phyloP scores from a whole-genome alignment of 352 stramenopile genomes.

The Globisporangium spinosum region DNA sequence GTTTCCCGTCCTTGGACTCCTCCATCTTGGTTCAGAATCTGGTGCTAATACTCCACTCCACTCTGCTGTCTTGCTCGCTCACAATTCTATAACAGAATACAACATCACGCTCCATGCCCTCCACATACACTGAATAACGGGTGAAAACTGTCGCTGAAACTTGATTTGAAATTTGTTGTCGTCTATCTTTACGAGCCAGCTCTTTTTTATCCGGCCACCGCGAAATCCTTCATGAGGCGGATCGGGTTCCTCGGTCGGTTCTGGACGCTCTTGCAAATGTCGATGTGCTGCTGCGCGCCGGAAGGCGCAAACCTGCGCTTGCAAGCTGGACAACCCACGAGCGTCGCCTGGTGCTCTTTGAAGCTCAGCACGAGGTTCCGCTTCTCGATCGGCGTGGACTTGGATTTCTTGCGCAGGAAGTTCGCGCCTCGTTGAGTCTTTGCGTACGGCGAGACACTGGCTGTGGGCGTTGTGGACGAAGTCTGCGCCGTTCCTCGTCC shows the following conservation, averaged over 20 bases:
- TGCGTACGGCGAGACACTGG: background rate
- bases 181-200: conserved; percentile 5
- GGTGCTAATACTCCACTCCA: background rate
- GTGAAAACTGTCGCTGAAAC: background rate
- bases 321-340: conserved; percentile 81
- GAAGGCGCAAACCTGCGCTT: conserved; percentile 77
- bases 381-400: conserved; percentile 30
- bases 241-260: conserved; percentile 75
- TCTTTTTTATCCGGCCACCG: conserved; percentile 44
- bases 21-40: background rate
- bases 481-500: conserved; percentile 37
- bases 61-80: background rate
- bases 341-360: conserved; percentile 71
- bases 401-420: conserved; percentile 17
- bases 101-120: background rate
- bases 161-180: background rate
- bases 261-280: conserved; percentile 80
- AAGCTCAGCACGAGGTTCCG: conserved; percentile 68
- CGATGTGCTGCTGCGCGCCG: conserved; percentile 80
- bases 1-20: background rate
- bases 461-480: background rate
- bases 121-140: background rate
- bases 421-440: background rate
- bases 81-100: background rate
- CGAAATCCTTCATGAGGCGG: conserved; percentile 62